phyloP scores from a whole-genome alignment of 2,329 filamentous ascomycete genomes.

The Helicocarpus griseus region DNA sequence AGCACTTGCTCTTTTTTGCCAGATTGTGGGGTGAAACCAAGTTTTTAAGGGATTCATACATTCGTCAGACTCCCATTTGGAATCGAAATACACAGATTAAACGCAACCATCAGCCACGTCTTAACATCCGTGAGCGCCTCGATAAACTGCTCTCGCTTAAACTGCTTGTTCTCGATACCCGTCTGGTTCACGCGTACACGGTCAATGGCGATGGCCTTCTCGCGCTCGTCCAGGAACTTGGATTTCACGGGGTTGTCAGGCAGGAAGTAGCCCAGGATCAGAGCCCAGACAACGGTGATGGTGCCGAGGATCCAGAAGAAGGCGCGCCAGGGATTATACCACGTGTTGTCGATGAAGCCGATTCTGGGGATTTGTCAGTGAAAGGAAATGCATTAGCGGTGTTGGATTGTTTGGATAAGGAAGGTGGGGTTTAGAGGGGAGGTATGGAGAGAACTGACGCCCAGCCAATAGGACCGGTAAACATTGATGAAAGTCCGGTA shows the following conservation, averaged over 20 bases:
- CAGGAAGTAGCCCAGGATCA: neutral
- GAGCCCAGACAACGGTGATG: neutral
- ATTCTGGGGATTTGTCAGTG: constrained; percentile 15
- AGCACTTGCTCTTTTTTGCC: too few relatives aligned
- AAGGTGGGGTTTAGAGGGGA: neutral
- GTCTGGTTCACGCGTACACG: constrained; percentile 9
- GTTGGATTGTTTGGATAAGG: neutral
- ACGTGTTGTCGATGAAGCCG: constrained; percentile 18
- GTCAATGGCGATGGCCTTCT: constrained; percentile 10
- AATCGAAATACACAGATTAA: neutral
- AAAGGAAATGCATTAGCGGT: too few relatives aligned
- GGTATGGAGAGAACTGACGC: neutral
- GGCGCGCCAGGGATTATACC: constrained; percentile 13
- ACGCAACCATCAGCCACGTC: constrained; percentile 12
- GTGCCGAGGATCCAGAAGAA: neutral
- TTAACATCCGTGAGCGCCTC: constrained; percentile 14
- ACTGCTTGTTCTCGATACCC: constrained; percentile 8
- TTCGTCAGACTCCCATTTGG: neutral
- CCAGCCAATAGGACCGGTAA: neutral
- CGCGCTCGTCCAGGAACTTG: constrained; percentile 7
- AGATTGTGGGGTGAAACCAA: neutral
- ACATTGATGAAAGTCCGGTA: neutral
- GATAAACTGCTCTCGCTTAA: constrained; percentile 9
- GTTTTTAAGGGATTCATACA: neutral
- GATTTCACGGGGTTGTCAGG: constrained; percentile 2